Evolutionary conservation across 1,284 basidiomycete species (phyloP).

Genomic region (Ceratobasidium theobromae): DNA sequence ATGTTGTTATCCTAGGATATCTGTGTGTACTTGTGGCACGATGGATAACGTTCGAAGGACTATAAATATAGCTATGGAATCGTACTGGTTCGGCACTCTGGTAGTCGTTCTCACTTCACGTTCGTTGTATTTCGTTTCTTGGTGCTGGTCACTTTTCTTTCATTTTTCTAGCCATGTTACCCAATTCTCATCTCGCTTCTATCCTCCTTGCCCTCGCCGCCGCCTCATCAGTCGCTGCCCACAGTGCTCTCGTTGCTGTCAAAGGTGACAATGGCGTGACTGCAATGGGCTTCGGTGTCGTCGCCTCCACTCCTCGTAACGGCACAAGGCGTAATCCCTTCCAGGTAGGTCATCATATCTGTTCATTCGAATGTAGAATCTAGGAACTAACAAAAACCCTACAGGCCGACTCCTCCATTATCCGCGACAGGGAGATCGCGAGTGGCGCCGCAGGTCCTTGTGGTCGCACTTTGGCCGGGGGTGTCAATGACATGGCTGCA

Average conservation of each 20-base stretch:
- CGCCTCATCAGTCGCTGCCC: constrained; percentile 33
- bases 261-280: constrained; percentile 39
- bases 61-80: no score
- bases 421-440: background rate
- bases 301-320: constrained; percentile 39
- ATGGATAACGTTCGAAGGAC: no score
- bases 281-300: constrained; percentile 38
- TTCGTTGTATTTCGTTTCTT: no score
- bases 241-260: constrained; percentile 38
- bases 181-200: constrained; percentile 17
- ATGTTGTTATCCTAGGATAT: no score
- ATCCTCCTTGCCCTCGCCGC: constrained; percentile 28
- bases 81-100: no score
- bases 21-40: no score
- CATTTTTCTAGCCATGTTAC: constrained; percentile 21
- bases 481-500: constrained; percentile 38
- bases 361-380: background rate
- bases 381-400: background rate
- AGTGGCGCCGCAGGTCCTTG: background rate
- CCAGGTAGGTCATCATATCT: constrained; percentile 34
- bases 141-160: constrained; percentile 20
- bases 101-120: no score
- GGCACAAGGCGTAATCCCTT: constrained; percentile 38
- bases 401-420: constrained; percentile 39
- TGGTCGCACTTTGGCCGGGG: constrained; percentile 38